Conservation (phyloP, 169 alveolate species). For the Cryptosporidium baileyi region DNA sequence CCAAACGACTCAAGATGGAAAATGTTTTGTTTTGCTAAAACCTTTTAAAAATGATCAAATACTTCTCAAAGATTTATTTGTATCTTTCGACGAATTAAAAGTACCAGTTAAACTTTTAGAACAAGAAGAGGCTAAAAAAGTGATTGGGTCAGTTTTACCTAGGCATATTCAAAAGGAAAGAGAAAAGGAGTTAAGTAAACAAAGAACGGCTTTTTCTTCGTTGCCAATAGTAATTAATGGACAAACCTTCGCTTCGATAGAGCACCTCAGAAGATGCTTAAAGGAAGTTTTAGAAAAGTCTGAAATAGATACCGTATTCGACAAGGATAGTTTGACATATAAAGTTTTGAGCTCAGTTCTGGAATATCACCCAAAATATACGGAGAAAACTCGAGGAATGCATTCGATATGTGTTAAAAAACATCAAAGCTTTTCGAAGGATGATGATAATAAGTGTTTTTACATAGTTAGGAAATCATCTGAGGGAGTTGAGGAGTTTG, state of each 20-base stretch:
- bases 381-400: constrained; percentile 9
- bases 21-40: constrained; percentile 32
- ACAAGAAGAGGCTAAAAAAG: constrained; percentile 56
- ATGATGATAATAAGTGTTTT: constrained; percentile 16
- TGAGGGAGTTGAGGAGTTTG: constrained; percentile 40
- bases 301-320: constrained; percentile 16
- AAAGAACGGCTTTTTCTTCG: constrained; percentile 24
- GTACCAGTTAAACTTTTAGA: not conserved
- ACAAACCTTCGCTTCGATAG: constrained; percentile 53
- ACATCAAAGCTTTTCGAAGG: not conserved
- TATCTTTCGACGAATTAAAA: not conserved
- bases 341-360: constrained; percentile 25
- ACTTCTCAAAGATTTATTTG: not conserved
- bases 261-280: constrained; percentile 52
- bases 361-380: constrained; percentile 49
- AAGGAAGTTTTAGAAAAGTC: constrained; percentile 49
- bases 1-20: constrained; percentile 65
- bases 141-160: constrained; percentile 21
- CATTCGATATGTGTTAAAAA: constrained; percentile 34
- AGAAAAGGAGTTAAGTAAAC: constrained; percentile 62
- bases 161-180: constrained; percentile 63
- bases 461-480: constrained; percentile 2
- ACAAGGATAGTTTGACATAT: constrained; percentile 11
- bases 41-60: constrained; percentile 43
- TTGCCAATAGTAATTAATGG: constrained; percentile 41